phyloP scores from a whole-genome alignment of 2,329 filamentous ascomycete species.

The Zymoseptoria pseudotritici region DNA sequence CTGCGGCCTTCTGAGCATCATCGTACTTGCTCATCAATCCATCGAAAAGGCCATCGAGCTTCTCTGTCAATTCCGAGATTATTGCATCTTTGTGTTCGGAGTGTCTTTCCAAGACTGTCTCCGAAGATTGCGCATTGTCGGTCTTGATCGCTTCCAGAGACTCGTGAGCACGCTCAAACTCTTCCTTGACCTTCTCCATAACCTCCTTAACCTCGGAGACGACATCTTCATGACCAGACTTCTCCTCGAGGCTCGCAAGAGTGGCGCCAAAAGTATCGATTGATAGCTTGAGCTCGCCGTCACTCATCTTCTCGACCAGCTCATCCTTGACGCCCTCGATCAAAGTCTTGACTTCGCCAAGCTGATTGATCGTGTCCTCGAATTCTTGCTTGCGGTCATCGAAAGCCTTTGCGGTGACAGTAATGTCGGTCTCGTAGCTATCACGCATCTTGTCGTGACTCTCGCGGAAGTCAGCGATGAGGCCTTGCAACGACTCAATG shows the following conservation, averaged over 20 bases:
- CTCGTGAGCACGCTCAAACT: constrained; percentile 80
- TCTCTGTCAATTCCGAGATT: constrained; percentile 46
- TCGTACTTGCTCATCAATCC: constrained; percentile 84
- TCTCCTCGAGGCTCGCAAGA: constrained; percentile 62
- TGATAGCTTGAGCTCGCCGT: constrained; percentile 59
- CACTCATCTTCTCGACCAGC: constrained; percentile 67
- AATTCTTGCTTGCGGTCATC: constrained; percentile 81
- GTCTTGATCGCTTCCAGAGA: constrained; percentile 73
- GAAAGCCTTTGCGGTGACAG: constrained; percentile 68
- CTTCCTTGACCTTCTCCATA: constrained; percentile 66
- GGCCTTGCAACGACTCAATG: constrained; percentile 53
- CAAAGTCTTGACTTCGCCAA: constrained; percentile 69
- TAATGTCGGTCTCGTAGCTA: constrained; percentile 64
- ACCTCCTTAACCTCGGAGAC: constrained; percentile 50
- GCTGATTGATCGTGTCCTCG: constrained; percentile 66
- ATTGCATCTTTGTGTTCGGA: constrained; percentile 51
- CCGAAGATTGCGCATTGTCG: constrained; percentile 60
- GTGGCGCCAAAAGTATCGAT: constrained; percentile 46
- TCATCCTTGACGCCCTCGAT: constrained; percentile 72
- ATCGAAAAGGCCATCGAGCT: constrained; percentile 69
- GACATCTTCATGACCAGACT: constrained; percentile 45
- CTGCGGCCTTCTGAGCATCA: constrained; percentile 66
- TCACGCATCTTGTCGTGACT: constrained; percentile 63
- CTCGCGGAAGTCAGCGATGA: constrained; percentile 46
- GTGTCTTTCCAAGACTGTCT: constrained; percentile 50